A percentile compares a stretch with the other conserved stretches of the same genome.
Conservation (phyloP, 2,329 filamentous ascomycete genomes). For the Alternaria conjuncta region DNA sequence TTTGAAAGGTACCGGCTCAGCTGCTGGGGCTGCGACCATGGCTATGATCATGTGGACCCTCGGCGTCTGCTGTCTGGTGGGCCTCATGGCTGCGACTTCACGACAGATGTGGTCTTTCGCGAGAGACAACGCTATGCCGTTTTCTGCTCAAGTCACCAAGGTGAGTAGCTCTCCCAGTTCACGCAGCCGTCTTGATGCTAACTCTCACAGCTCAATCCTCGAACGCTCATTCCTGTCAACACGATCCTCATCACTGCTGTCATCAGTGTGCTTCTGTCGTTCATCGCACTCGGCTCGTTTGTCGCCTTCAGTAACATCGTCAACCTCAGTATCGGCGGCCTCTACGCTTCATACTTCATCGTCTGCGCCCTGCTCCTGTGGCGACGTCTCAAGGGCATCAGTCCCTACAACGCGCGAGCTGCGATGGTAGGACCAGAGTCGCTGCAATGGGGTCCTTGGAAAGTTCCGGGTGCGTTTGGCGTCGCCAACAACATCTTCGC, state of each 20-base stretch:
- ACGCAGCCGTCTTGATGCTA: too few relatives aligned
- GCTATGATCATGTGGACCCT: conserved; percentile 13
- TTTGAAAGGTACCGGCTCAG: conserved; percentile 1
- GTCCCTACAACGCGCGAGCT: not conserved
- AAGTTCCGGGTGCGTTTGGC: conserved; percentile 2
- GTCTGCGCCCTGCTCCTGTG: conserved; percentile 12
- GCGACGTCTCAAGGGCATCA: conserved; percentile 8
- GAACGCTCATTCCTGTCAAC: conserved; percentile 45
- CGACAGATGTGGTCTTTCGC: conserved; percentile 28
- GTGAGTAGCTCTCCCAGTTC: too few relatives aligned
- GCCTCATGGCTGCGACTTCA: conserved; percentile 18
- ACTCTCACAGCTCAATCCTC: not conserved
- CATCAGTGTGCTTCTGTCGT: conserved; percentile 13
- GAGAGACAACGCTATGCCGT: conserved; percentile 25
- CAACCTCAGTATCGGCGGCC: conserved; percentile 12
- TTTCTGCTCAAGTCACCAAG: conserved; percentile 3
- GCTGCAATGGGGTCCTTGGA: conserved; percentile 5
- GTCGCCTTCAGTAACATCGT: conserved; percentile 18
- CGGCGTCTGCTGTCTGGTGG: conserved; percentile 11
- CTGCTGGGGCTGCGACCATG: conserved; percentile 14
- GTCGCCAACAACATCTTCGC: conserved; percentile 14
- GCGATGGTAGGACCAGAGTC: not conserved
- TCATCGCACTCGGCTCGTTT: conserved; percentile 16
- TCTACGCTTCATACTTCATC: conserved; percentile 21
- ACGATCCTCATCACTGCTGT: conserved; percentile 40